These are phyloP conservation scores for Aquanectria penicillioides DNA, from an alignment of 2,329 filamentous ascomycete genomes.

Conservation along the genomic window DNA sequence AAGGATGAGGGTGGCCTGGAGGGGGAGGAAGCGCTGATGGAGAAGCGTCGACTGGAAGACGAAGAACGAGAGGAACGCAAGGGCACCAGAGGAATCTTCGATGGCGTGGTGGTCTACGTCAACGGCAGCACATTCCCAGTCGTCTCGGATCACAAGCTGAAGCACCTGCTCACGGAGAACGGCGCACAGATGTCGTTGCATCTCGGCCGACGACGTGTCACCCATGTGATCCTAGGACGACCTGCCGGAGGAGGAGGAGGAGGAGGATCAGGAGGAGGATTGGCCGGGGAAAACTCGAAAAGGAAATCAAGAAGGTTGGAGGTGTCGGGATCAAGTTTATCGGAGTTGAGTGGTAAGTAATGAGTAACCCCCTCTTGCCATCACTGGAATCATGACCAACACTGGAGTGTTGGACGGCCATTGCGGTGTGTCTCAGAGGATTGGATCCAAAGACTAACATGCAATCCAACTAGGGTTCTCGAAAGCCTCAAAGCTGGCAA, in stretches of 20 bases:
- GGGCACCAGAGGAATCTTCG: conserved; percentile 65
- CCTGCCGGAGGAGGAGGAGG: conserved; percentile 61
- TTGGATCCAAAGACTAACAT: neutral
- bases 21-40: conserved; percentile 36
- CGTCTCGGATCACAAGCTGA: conserved; percentile 87
- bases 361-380: too few relatives aligned
- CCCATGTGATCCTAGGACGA: conserved; percentile 83
- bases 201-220: conserved; percentile 78
- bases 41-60: conserved; percentile 57
- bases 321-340: conserved; percentile 83
- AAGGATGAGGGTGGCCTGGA: conserved; percentile 19
- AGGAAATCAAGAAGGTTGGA: conserved; percentile 75
- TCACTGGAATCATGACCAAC: too few relatives aligned
- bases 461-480: conserved; percentile 68
- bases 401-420: neutral
- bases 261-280: too few relatives aligned
- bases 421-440: neutral
- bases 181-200: conserved; percentile 78
- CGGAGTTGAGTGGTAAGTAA: conserved; percentile 76
- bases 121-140: conserved; percentile 86
- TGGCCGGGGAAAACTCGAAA: conserved; percentile 83
- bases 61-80: conserved; percentile 55
- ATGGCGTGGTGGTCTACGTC: conserved; percentile 80
- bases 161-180: conserved; percentile 78
- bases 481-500: conserved; percentile 82